Evolutionary conservation across 2,329 filamentous ascomycete species (phyloP), one percentile per base, ranked within the genome.

Genomic region (Colletotrichum liriopes): DNA sequence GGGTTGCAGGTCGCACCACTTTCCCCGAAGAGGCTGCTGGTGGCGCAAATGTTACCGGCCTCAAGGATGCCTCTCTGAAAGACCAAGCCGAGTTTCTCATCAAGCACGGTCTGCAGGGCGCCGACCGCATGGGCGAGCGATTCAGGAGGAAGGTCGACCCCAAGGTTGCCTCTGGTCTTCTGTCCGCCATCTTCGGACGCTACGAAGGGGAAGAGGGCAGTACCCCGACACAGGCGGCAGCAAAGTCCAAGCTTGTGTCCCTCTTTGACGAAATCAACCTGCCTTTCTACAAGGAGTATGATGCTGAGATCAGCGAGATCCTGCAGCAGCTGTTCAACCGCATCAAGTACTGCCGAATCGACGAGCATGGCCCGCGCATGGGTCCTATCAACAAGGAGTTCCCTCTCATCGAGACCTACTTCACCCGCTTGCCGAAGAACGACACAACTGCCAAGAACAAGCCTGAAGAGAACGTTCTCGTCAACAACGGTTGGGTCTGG

Each of bases 401-500:
- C 77, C 95, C 96, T 16, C 86, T 99, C 37, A 94, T 98, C 74
- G 96, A 99, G 84, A 88, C 93, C 0, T 99, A 99, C 84, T 99
- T 99, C 82, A 98, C 96, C 0, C 91, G 96, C 37, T 86, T 99
- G 51, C 94, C 95, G 1, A 81, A 89, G 39, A 98, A 97, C 77
- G 90, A 93, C 14, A 90, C 88, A 14, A 98, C 96, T 0, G 88
- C 91, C 73, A 92, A 94, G 78, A 93, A 97, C 78, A 91, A 91
- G 69, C 87, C 91, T 1, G 92, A 92, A 69, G 92, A 95, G 54
- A 87, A 97, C 56, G 94, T 94, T 2, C 84, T 99, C 63, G 95
- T 92, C 51, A 98, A 98, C 83, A 99, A 99, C 79, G 96, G 96
- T 54, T 99, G 96, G 96, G 95, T 99, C 11, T 99, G 96, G 96